phyloP scores from a whole-genome alignment of 1,284 basidiomycete species.

The Wallemia mellicola region DNA sequence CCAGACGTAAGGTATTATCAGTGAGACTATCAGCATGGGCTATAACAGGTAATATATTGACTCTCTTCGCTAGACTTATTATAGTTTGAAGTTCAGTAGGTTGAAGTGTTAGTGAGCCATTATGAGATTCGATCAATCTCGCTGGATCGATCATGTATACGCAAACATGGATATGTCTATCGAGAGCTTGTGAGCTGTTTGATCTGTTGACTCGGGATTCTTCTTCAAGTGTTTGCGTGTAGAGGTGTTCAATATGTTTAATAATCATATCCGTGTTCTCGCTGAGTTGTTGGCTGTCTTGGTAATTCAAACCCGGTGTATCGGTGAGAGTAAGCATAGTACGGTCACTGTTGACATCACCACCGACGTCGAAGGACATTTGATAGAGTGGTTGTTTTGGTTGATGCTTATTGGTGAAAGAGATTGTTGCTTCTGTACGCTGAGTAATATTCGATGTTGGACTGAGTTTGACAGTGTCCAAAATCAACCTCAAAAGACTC shows the following conservation, averaged over 20 bases:
- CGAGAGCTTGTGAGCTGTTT: background rate
- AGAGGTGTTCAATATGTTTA: background rate
- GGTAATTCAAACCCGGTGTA: slow-evolving; percentile 46
- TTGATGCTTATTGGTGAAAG: background rate
- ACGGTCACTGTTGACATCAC: slow-evolving; percentile 21
- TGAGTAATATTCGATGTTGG: background rate
- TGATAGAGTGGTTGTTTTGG: background rate
- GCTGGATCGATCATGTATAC: background rate
- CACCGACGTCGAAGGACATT: background rate
- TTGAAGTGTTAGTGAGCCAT: slow-evolving; percentile 24
- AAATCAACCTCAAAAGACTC: slow-evolving; percentile 27
- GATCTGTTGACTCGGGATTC: background rate
- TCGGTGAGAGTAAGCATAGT: slow-evolving; percentile 43
- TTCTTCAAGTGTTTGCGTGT: background rate
- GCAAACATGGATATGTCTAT: background rate
- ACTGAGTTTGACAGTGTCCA: slow-evolving; percentile 26
- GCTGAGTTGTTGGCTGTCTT: slow-evolving; percentile 41
- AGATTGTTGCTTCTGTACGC: background rate
- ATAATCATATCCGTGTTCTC: slow-evolving; percentile 18
- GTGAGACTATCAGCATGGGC: slow-evolving; percentile 45
- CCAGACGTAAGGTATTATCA: slow-evolving; percentile 29
- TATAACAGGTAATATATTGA: slow-evolving; percentile 45
- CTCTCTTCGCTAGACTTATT: slow-evolving; percentile 31
- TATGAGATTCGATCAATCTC: background rate
- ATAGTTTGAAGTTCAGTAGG: slow-evolving; percentile 46